Evolutionary conservation across 1,139 yeast genomes (phyloP).

Genomic region (Blastobotrys malaysiensis): DNA sequence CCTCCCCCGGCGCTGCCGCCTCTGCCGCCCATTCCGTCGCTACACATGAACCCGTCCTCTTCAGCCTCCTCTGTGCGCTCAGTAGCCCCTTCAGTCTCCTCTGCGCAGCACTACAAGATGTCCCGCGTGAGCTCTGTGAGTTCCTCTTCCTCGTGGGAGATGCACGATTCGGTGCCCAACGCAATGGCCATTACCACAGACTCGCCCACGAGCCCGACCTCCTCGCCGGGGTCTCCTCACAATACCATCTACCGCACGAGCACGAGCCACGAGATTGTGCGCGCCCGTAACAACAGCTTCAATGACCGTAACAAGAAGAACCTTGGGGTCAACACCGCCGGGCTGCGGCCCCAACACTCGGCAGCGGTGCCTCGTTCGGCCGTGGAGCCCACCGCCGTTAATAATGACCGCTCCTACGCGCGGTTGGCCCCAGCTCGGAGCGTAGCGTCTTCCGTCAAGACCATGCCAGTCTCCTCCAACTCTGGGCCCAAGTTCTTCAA

Average conservation of each 20-base stretch:
- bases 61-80: background rate
- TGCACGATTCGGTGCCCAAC: background rate
- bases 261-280: background rate
- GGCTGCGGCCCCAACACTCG: background rate
- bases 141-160: constrained; percentile 1
- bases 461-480: background rate
- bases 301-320: constrained; percentile 16
- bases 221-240: background rate
- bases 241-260: background rate
- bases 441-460: constrained; percentile 1
- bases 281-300: background rate
- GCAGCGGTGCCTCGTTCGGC: background rate
- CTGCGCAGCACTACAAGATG: background rate
- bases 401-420: background rate
- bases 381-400: background rate
- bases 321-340: constrained; percentile 16
- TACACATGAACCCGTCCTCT: background rate
- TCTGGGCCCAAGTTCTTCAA: constrained; percentile 2
- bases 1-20: constrained; percentile 20
- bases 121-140: constrained; percentile 1
- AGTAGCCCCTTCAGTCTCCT: background rate
- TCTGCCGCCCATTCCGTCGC: constrained; percentile 18
- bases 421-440: constrained; percentile 3
- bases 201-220: background rate
- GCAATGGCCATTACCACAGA: constrained; percentile 14